phyloP scores from a whole-genome alignment of 805 yeast genomes.

The Ogataea glucozyma region DNA sequence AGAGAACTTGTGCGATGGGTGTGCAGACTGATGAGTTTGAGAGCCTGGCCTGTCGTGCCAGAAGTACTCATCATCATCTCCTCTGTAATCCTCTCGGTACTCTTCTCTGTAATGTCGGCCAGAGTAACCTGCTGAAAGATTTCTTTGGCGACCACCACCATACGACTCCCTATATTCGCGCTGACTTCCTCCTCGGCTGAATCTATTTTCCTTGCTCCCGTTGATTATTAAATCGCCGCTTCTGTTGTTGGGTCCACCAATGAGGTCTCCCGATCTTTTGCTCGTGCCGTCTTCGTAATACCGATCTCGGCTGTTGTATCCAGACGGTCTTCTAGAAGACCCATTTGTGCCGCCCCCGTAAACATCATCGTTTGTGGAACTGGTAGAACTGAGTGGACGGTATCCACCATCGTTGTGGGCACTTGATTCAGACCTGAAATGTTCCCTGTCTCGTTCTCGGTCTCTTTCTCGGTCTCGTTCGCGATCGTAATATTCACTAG shows the following conservation, averaged over 20 bases:
- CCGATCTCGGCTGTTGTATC: constrained; percentile 15
- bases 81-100: constrained; percentile 17
- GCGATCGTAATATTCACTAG: constrained; percentile 21
- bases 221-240: constrained; percentile 25
- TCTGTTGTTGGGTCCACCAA: constrained; percentile 22
- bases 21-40: constrained; percentile 5
- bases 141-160: constrained; percentile 11
- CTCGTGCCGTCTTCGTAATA: constrained; percentile 18
- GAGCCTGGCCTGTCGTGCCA: constrained; percentile 10
- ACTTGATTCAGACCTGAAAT: constrained; percentile 17
- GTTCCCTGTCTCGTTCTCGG: too few relatives aligned
- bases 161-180: constrained; percentile 23
- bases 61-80: constrained; percentile 15
- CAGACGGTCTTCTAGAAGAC: constrained; percentile 12
- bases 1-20: constrained; percentile 9
- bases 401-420: constrained; percentile 8
- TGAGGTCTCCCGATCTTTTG: constrained; percentile 24
- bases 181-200: constrained; percentile 12
- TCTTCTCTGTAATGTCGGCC: constrained; percentile 18
- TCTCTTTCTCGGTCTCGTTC: too few relatives aligned
- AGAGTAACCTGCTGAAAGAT: constrained; percentile 13
- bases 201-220: constrained; percentile 19
- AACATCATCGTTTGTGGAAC: constrained; percentile 13
- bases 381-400: constrained; percentile 8
- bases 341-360: constrained; percentile 10